Percentiles rank a stretch among this genome's conserved stretches.
phyloP scores from a whole-genome alignment of 768 basidiomycete genomes.

The Phylloporus sp. region DNA sequence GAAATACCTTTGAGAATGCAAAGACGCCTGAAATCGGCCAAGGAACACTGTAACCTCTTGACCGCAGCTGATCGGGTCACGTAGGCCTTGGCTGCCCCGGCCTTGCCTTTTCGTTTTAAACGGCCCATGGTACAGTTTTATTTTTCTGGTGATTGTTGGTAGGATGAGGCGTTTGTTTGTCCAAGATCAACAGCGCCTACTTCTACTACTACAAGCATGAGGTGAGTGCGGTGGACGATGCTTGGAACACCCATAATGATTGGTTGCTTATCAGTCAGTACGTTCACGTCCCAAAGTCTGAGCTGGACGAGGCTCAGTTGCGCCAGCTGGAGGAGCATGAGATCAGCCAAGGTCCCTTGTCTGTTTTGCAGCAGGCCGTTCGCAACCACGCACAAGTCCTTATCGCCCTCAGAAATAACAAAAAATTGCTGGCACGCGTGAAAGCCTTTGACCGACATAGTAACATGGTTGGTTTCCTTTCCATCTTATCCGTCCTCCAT shows the following conservation, averaged over 20 bases:
- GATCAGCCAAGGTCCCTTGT: conserved; percentile 96
- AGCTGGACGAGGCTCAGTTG: conserved; percentile 95
- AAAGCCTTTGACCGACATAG: conserved; percentile 99
- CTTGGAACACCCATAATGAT: conserved; percentile 9
- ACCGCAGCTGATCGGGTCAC: conserved; percentile 87
- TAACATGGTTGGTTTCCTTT: conserved; percentile 75
- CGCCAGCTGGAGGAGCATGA: conserved; percentile 97
- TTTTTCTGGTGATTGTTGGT: neutral
- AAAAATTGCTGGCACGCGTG: conserved; percentile 91
- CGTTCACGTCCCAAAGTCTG: conserved; percentile 93
- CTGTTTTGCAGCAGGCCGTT: conserved; percentile 95
- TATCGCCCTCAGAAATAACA: conserved; percentile 96
- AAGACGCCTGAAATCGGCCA: conserved; percentile 93
- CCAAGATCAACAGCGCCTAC: conserved; percentile 24
- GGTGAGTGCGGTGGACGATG: conserved; percentile 20
- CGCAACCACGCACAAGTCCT: conserved; percentile 97
- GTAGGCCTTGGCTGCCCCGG: conserved; percentile 89
- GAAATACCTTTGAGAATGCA: conserved; percentile 91
- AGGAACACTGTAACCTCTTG: conserved; percentile 93
- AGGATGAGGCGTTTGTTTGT: conserved; percentile 27
- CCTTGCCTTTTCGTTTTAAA: conserved; percentile 78
- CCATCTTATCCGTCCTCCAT: neutral
- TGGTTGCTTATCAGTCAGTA: conserved; percentile 67
- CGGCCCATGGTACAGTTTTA: conserved; percentile 57
- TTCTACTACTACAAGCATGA: conserved; percentile 26